Conservation (phyloP, 306 rosid genomes). For the Albizia julibrissin region DNA sequence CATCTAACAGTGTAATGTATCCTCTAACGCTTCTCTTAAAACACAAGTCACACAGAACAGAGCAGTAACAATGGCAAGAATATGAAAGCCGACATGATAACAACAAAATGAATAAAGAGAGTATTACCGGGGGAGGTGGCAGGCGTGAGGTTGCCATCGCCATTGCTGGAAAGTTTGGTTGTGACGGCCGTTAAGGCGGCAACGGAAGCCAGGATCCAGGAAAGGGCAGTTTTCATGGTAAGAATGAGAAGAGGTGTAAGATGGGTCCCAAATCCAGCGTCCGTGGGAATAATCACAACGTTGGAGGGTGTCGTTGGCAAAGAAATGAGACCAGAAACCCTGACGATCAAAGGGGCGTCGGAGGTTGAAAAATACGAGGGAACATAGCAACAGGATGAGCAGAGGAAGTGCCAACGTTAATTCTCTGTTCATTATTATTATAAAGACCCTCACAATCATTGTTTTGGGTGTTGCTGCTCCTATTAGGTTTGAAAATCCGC, state of each 20-base stretch:
- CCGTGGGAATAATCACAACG: constrained; percentile 70
- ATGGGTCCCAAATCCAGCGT: constrained; percentile 64
- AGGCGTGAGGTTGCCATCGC: constrained; percentile 80
- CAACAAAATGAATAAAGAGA: no score
- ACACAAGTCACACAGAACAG: background rate
- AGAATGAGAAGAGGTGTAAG: constrained; percentile 5
- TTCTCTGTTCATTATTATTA: constrained; percentile 43
- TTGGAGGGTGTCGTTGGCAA: constrained; percentile 2
- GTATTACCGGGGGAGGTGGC: constrained; percentile 71
- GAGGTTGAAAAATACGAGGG: constrained; percentile 40
- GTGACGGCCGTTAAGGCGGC: constrained; percentile 62
- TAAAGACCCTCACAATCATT: constrained; percentile 8
- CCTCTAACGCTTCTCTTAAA: background rate
- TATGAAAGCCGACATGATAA: background rate
- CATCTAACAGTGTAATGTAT: background rate
- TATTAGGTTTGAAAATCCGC: constrained; percentile 56
- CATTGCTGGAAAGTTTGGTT: constrained; percentile 57
- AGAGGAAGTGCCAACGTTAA: constrained; percentile 45
- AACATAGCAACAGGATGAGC: constrained; percentile 38
- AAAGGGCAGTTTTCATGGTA: constrained; percentile 76
- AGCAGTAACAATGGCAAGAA: background rate
- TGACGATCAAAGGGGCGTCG: constrained; percentile 44
- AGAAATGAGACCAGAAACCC: constrained; percentile 38
- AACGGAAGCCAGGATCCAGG: constrained; percentile 90
- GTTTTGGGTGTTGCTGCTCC: background rate